phyloP scores from a whole-genome alignment of 129 eudicot genomes.

The Centaurea solstitialis region DNA sequence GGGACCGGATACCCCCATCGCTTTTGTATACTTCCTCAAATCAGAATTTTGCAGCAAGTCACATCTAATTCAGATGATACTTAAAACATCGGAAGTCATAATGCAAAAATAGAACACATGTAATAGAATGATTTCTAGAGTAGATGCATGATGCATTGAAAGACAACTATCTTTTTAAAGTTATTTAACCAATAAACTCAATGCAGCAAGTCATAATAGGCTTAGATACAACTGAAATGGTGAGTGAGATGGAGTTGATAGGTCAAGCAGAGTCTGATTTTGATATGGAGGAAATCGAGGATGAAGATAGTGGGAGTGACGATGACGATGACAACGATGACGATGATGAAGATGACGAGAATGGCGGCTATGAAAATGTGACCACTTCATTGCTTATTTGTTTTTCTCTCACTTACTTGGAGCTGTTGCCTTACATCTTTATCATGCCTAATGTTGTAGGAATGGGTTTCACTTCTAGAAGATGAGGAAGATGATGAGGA shows the following conservation, averaged over 20 bases:
- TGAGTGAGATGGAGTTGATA: slow-evolving; percentile 73
- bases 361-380: slow-evolving; percentile 58
- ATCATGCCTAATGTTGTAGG: slow-evolving; percentile 47
- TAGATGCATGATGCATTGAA: slow-evolving; percentile 8
- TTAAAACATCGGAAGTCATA: not conserved
- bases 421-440: slow-evolving; percentile 4
- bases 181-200: slow-evolving; percentile 32
- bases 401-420: not conserved
- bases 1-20: not conserved
- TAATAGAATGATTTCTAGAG: not conserved
- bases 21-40: not conserved
- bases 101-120: not conserved
- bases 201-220: slow-evolving; percentile 98
- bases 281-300: slow-evolving; percentile 68
- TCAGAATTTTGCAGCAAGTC: slow-evolving; percentile 8
- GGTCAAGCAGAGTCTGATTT: slow-evolving; percentile 59
- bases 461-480: slow-evolving; percentile 73
- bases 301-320: slow-evolving; percentile 68
- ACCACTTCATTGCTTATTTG: slow-evolving; percentile 10
- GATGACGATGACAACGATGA: slow-evolving; percentile 58
- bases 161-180: not conserved
- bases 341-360: slow-evolving; percentile 57
- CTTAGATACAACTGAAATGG: slow-evolving; percentile 80
- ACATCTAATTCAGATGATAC: not conserved
- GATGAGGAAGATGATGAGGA: slow-evolving; percentile 74